Percentiles rank a stretch among this genome's conserved stretches.
Evolutionary conservation across 2,329 filamentous ascomycete genomes (phyloP).

Genomic region (Raffaelea arxii): DNA sequence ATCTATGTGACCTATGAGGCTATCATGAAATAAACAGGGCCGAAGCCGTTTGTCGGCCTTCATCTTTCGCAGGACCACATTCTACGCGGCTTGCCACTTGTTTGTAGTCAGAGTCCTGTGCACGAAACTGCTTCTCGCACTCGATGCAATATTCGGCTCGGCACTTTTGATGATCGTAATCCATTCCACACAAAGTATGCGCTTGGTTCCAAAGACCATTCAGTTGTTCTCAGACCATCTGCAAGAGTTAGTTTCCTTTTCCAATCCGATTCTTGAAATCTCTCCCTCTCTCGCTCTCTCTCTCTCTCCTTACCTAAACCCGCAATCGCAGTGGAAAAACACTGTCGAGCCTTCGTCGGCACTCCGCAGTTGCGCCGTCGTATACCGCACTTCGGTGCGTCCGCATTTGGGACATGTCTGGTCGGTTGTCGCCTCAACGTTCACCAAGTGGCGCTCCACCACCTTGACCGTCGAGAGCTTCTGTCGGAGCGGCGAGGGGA

Average conservation of each 20-base stretch:
- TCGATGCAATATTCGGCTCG: too few relatives aligned
- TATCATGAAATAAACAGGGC: too few relatives aligned
- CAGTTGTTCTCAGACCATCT: constrained; percentile 54
- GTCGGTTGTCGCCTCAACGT: constrained; percentile 58
- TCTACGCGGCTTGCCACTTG: too few relatives aligned
- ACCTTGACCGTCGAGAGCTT: constrained; percentile 83
- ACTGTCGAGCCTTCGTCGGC: constrained; percentile 93
- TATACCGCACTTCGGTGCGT: constrained; percentile 71
- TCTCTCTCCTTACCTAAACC: constrained; percentile 74
- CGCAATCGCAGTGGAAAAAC: constrained; percentile 83
- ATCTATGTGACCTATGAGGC: too few relatives aligned
- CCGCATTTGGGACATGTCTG: constrained; percentile 75
- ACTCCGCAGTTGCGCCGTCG: constrained; percentile 75
- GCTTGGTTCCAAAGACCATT: constrained; percentile 1
- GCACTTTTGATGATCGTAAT: neutral
- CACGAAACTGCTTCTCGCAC: too few relatives aligned
- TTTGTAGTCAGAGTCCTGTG: too few relatives aligned
- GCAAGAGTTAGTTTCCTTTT: too few relatives aligned
- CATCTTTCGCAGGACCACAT: too few relatives aligned
- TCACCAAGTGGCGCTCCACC: constrained; percentile 65
- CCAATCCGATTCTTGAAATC: too few relatives aligned
- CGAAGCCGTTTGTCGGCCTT: too few relatives aligned
- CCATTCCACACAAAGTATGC: too few relatives aligned
- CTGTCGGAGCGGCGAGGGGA: constrained; percentile 79
- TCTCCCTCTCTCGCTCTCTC: too few relatives aligned